These are phyloP conservation scores for Podila epicladia DNA, from an alignment of 192 early-diverging fungal species.

Conservation along the genomic window DNA sequence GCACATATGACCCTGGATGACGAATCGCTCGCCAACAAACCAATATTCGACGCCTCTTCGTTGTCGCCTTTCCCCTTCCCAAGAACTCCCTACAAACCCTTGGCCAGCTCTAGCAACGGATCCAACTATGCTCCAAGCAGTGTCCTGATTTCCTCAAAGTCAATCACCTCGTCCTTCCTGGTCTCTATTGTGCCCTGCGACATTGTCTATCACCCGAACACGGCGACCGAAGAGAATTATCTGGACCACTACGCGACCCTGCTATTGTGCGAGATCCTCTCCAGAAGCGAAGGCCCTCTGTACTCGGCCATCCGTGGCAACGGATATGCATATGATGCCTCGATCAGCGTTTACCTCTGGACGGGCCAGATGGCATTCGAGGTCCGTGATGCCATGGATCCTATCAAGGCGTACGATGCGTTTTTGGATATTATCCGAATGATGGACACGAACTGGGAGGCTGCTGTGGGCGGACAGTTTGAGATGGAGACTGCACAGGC, in stretches of 20 bases:
- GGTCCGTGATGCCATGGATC: slow-evolving; percentile 39
- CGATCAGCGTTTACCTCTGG: slow-evolving; percentile 66
- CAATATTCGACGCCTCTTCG: neutral
- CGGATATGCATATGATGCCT: slow-evolving; percentile 80
- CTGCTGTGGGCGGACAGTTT: slow-evolving; percentile 31
- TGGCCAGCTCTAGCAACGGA: slow-evolving; percentile 10
- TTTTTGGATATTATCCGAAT: slow-evolving; percentile 47
- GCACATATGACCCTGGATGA: slow-evolving; percentile 39
- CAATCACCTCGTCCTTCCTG: slow-evolving; percentile 57
- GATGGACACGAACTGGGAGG: slow-evolving; percentile 48
- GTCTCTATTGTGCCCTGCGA: slow-evolving; percentile 56
- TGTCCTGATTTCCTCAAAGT: slow-evolving; percentile 56
- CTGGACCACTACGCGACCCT: slow-evolving; percentile 64
- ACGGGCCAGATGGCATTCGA: slow-evolving; percentile 57
- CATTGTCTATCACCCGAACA: slow-evolving; percentile 43
- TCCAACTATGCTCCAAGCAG: slow-evolving; percentile 37
- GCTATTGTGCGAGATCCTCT: slow-evolving; percentile 75
- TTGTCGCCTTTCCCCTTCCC: slow-evolving; percentile 54
- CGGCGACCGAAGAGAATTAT: slow-evolving; percentile 51
- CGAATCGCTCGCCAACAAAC: neutral
- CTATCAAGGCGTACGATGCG: slow-evolving; percentile 48
- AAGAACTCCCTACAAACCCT: slow-evolving; percentile 52
- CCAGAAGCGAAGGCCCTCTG: slow-evolving; percentile 79
- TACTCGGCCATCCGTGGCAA: slow-evolving; percentile 79
- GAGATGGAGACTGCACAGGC: slow-evolving; percentile 49